Conservation (phyloP, 805 yeast species). For the Deakozyma indianensis region DNA sequence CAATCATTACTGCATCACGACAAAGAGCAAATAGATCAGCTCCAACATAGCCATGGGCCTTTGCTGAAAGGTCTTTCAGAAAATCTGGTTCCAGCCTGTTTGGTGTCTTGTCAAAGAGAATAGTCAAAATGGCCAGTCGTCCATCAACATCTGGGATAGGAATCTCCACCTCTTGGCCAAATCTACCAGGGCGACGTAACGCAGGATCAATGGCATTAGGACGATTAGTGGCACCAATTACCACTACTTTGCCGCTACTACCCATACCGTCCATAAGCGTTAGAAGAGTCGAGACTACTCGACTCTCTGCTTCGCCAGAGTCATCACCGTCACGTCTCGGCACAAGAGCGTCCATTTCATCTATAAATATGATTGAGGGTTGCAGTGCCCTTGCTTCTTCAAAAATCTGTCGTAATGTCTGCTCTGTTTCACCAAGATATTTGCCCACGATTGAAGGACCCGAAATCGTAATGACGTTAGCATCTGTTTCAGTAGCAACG, state of each 20-base stretch:
- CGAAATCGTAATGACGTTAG: slow-evolving; percentile 73
- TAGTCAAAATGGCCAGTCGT: slow-evolving; percentile 53
- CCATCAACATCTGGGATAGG: slow-evolving; percentile 84
- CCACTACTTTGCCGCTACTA: slow-evolving; percentile 96
- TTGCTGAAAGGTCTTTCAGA: slow-evolving; percentile 48
- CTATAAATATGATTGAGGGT: slow-evolving; percentile 80
- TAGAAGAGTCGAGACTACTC: slow-evolving; percentile 80
- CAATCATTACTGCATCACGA: slow-evolving; percentile 75
- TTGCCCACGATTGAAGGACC: slow-evolving; percentile 90
- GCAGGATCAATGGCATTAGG: slow-evolving; percentile 83
- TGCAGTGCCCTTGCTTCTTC: slow-evolving; percentile 74
- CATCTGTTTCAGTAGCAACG: slow-evolving; percentile 59
- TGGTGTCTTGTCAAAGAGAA: slow-evolving; percentile 48
- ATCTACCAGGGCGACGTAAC: slow-evolving; percentile 73
- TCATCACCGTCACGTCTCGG: slow-evolving; percentile 79
- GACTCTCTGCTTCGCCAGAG: slow-evolving; percentile 75
- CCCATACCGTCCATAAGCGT: slow-evolving; percentile 99
- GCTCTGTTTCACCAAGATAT: slow-evolving; percentile 89
- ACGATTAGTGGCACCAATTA: slow-evolving; percentile 92
- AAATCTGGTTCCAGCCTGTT: slow-evolving; percentile 40
- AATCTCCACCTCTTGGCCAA: slow-evolving; percentile 79
- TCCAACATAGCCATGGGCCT: slow-evolving; percentile 95
- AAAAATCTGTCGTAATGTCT: slow-evolving; percentile 65
- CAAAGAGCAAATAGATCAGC: slow-evolving; percentile 84
- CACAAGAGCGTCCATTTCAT: slow-evolving; percentile 85